Conservation (phyloP, 202 grass and related monocot species). For the Saccharum hybrid region DNA sequence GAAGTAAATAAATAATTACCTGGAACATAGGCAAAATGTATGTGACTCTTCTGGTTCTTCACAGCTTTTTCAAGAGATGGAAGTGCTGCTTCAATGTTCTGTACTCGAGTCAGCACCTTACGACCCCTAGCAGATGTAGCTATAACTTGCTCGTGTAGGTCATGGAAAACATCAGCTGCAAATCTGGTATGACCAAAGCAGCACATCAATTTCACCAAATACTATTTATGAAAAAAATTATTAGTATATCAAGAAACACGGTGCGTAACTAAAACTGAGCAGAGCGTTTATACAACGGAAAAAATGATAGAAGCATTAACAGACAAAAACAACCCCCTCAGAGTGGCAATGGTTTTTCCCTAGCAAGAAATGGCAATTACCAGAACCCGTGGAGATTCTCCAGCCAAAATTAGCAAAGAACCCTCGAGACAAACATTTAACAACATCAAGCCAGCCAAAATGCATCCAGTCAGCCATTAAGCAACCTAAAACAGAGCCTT, state of each 20-base stretch:
- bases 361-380: conserved; percentile 37
- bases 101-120: conserved; percentile 79
- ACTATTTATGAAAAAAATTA: conserved; percentile 17
- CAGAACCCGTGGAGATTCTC: conserved; percentile 3
- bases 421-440: conserved; percentile 9
- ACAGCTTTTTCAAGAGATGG: conserved; percentile 91
- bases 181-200: conserved; percentile 65
- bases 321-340: not conserved
- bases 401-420: conserved; percentile 23
- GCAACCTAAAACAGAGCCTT: not conserved
- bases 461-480: not conserved
- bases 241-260: not conserved
- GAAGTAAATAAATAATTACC: conserved; percentile 49
- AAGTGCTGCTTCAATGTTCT: conserved; percentile 93
- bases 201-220: conserved; percentile 21
- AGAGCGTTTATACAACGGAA: not conserved
- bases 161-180: conserved; percentile 96
- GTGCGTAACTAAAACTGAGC: not conserved
- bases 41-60: conserved; percentile 85
- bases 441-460: conserved; percentile 1
- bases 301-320: conserved; percentile 19
- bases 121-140: conserved; percentile 74
- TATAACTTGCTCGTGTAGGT: conserved; percentile 90
- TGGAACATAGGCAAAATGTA: conserved; percentile 86
- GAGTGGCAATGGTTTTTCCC: not conserved